Conservation (phyloP, 139 green algal species). For the Yamagishiella unicocca region DNA sequence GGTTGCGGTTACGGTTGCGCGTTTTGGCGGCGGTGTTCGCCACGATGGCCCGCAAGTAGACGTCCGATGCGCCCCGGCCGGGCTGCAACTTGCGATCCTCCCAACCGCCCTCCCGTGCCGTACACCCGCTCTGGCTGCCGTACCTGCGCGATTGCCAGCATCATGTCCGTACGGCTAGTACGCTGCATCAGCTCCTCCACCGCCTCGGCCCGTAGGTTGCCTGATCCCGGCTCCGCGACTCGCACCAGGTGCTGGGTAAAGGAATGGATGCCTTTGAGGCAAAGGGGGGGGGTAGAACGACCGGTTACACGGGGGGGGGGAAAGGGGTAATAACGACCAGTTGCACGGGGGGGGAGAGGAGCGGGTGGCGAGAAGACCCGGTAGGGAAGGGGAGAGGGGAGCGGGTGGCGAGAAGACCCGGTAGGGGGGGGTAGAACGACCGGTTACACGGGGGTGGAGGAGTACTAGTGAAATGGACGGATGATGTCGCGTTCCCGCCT, state of each 20-base stretch:
- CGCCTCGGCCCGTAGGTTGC: background rate
- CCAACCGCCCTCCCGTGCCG: background rate
- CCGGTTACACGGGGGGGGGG: background rate
- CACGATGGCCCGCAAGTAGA: background rate
- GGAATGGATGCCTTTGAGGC: background rate
- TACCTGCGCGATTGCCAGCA: conserved; percentile 19
- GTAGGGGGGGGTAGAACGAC: background rate
- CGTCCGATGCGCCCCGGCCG: background rate
- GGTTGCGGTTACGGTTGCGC: too few species aligned
- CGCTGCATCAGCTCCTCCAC: background rate
- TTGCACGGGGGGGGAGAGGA: too few species aligned
- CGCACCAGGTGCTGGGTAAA: background rate
- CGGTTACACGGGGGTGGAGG: background rate
- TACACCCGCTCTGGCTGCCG: background rate
- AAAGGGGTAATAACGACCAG: background rate
- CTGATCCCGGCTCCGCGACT: background rate
- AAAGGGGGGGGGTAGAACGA: background rate
- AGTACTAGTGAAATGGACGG: too few species aligned
- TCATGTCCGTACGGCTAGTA: conserved; percentile 1
- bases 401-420: too few species aligned
- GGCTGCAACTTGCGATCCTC: background rate
- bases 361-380: too few species aligned
- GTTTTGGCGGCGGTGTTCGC: too few species aligned
- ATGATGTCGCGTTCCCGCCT: too few species aligned
- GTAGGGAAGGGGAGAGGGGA: too few species aligned